A percentile compares a stretch with the other conserved stretches of the same genome.
These are phyloP conservation scores for Fusarium nematophilum DNA, from an alignment of 2,329 filamentous ascomycete genomes.

Conservation along the genomic window DNA sequence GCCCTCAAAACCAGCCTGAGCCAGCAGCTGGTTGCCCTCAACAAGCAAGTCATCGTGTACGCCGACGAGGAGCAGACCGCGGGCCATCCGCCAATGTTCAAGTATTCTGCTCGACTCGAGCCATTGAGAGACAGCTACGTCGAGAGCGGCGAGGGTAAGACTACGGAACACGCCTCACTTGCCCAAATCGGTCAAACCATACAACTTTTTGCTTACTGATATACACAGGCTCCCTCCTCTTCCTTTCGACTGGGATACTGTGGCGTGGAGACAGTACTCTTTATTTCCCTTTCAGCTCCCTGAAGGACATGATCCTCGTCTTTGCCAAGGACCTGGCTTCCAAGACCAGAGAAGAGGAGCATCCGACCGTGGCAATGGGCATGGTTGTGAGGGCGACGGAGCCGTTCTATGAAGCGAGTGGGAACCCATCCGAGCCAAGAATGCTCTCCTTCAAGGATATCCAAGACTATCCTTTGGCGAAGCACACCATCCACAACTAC, in stretches of 20 bases:
- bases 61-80: neutral
- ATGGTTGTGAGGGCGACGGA: slow-evolving; percentile 7
- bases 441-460: slow-evolving; percentile 5
- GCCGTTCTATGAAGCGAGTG: slow-evolving; percentile 8
- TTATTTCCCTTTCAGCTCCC: slow-evolving; percentile 1
- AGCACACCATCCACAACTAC: slow-evolving; percentile 4
- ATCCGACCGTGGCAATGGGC: slow-evolving; percentile 11
- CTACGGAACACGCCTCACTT: neutral
- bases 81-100: neutral
- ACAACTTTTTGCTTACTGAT: neutral
- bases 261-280: slow-evolving; percentile 6
- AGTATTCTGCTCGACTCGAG: neutral
- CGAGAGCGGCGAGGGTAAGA: slow-evolving; percentile 4
- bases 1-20: neutral
- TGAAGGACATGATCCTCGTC: neutral
- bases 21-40: neutral
- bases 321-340: slow-evolving; percentile 10
- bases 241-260: slow-evolving; percentile 9
- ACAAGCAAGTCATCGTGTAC: neutral
- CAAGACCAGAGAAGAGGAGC: neutral
- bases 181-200: neutral
- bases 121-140: neutral
- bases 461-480: neutral
- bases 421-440: neutral
- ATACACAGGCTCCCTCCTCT: neutral